A percentile compares a stretch with the other conserved stretches of the same genome.
Evolutionary conservation across 805 yeast species (phyloP).

Genomic region (Candida vaughaniae): DNA sequence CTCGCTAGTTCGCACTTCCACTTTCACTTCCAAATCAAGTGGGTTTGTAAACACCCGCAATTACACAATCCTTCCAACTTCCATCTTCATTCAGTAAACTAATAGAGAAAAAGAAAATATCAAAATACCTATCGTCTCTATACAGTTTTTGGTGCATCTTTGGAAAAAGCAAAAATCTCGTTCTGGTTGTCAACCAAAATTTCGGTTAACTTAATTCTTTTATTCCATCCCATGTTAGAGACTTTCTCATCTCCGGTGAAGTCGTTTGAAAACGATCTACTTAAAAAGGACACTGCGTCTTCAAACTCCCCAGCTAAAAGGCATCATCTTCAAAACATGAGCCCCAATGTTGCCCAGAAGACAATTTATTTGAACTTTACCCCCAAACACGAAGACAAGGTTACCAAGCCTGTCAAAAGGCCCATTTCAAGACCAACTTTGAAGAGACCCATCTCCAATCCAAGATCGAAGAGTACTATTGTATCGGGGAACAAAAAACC

Average conservation of each 20-base stretch:
- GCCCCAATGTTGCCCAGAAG: slow-evolving; percentile 33
- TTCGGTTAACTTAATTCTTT: background rate
- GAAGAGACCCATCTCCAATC: slow-evolving; percentile 20
- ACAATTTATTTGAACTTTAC: slow-evolving; percentile 22
- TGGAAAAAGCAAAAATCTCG: no score
- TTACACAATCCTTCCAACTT: background rate
- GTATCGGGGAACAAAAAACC: slow-evolving; percentile 13
- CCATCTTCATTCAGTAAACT: slow-evolving; percentile 4
- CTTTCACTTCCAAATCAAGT: no score
- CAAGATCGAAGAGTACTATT: slow-evolving; percentile 27
- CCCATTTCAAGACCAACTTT: slow-evolving; percentile 10
- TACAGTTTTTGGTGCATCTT: slow-evolving; percentile 7
- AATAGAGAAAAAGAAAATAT: slow-evolving; percentile 7
- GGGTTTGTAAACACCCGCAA: slow-evolving; percentile 5
- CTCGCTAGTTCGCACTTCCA: no score
- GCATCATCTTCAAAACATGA: slow-evolving; percentile 31
- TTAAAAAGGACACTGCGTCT: slow-evolving; percentile 5
- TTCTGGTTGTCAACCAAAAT: slow-evolving; percentile 6
- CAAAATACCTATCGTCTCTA: slow-evolving; percentile 2
- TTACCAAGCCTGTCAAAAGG: slow-evolving; percentile 5
- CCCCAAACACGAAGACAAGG: slow-evolving; percentile 8
- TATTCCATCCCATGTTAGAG: slow-evolving; percentile 1
- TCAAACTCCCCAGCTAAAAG: slow-evolving; percentile 20
- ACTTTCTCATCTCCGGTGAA: slow-evolving; percentile 6
- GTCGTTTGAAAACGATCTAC: slow-evolving; percentile 7